Conservation (phyloP, 139 green algal species). For the Volvox africanus region DNA sequence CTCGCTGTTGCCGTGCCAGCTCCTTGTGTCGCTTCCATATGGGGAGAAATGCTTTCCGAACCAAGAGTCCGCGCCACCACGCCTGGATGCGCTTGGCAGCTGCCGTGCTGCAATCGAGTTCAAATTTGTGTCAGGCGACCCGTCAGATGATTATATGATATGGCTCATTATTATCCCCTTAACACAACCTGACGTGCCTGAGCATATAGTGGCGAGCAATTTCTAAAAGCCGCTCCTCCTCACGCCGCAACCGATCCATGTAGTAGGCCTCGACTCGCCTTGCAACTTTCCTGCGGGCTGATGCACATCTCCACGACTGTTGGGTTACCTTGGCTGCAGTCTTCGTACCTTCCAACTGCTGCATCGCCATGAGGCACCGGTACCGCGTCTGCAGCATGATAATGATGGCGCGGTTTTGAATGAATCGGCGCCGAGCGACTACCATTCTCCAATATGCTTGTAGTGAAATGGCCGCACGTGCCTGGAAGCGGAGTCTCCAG, state of each 20-base stretch:
- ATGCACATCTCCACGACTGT: not conserved
- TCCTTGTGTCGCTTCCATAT: constrained; percentile 9
- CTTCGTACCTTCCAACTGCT: not conserved
- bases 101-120: constrained; percentile 5
- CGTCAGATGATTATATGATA: no score
- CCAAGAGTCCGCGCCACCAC: constrained; percentile 51
- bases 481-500: not conserved
- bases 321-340: constrained; percentile 5
- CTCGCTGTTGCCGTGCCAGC: not conserved
- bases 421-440: not conserved
- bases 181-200: not conserved
- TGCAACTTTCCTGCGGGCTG: constrained; percentile 38
- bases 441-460: not conserved
- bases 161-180: not conserved
- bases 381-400: constrained; percentile 34
- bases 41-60: constrained; percentile 39
- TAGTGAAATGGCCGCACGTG: not conserved
- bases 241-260: no score
- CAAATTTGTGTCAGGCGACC: no score
- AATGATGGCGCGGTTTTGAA: not conserved
- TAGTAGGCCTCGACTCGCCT: not conserved
- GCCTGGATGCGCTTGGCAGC: constrained; percentile 68
- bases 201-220: constrained; percentile 45
- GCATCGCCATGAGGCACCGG: not conserved
- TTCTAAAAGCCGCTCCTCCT: not conserved